Evolutionary conservation across 1,284 basidiomycete species (phyloP).

Genomic region (Ustanciosporium gigantosporum): DNA sequence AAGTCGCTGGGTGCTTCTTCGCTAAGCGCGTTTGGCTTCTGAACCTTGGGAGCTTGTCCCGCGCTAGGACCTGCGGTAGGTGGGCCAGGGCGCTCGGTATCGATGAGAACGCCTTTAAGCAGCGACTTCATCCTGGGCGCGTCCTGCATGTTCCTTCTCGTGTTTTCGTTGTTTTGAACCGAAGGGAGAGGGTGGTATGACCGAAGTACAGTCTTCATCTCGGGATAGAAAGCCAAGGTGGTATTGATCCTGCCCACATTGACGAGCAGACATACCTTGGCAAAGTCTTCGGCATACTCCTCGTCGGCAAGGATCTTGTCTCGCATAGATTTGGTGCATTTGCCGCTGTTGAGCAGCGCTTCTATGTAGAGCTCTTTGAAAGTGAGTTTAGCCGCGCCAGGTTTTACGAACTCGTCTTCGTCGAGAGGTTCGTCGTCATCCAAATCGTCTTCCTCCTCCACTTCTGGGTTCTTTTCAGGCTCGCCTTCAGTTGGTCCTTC

Average conservation of each 20-base stretch:
- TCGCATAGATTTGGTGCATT: conserved; percentile 82
- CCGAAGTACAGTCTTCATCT: conserved; percentile 79
- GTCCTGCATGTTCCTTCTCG: conserved; percentile 76
- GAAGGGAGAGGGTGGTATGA: conserved; percentile 81
- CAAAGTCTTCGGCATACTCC: conserved; percentile 78
- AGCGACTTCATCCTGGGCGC: conserved; percentile 78
- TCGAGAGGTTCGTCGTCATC: conserved; percentile 27
- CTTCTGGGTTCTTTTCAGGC: conserved; percentile 5
- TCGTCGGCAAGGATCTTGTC: conserved; percentile 81
- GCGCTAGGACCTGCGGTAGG: conserved; percentile 46
- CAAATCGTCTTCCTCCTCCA: conserved; percentile 22
- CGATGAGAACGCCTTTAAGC: conserved; percentile 75
- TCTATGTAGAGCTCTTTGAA: conserved; percentile 85
- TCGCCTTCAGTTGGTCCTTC: conserved; percentile 16
- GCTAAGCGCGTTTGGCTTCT: conserved; percentile 36
- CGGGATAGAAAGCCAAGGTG: conserved; percentile 76
- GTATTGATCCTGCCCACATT: conserved; percentile 93
- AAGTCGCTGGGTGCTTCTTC: conserved; percentile 53
- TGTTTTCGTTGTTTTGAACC: conserved; percentile 69
- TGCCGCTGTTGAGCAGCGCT: conserved; percentile 74
- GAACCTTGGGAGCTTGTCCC: conserved; percentile 25
- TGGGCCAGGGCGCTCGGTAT: conserved; percentile 67
- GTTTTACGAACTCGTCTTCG: conserved; percentile 38
- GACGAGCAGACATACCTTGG: conserved; percentile 76
- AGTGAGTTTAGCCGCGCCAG: conserved; percentile 61